Base-by-base conservation (phyloP, 23 red algal species). In the Chondrus crispus region DNA sequence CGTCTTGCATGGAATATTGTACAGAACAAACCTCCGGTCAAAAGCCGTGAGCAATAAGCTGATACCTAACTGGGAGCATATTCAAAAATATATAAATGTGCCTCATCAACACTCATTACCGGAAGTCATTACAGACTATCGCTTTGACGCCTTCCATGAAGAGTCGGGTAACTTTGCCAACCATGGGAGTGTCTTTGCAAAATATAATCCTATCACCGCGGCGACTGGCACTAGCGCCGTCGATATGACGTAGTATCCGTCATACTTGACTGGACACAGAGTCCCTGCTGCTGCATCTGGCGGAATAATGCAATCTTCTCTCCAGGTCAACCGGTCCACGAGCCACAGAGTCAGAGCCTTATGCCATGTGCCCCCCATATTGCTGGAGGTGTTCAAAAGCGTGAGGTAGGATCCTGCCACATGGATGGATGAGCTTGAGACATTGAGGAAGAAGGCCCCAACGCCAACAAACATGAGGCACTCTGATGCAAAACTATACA, bases 301-400 rank as follows among this genome's bases (percentile, higher is more conserved):
- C 22, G 63, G 37, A 35, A 83, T 22, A 26, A 48, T 68, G 10
- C 89, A 84, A n/a, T 75, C 45, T 18, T 84, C 48, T 0, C 89
- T 77, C 50, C 49, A 74, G 54, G 90, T 98, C 12, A 96, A 82
- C 46, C 55, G 81, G 35, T 98, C 93, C 3, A 95, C 92, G 5
- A 92, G 73, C 50, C 62, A 91, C 45, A 98, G 93, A 37, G 84
- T 94, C 14, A 96, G 38, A 5, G 86, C 62, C 19, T 93, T 96
- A 18, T 91, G 93, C 97, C 97, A 98, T n/a, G 90, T 95, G 10
- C 97, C 97, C 36, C 97, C 94, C 91, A 96, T 81, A 72, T 98
- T 98, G 7, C 86, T 93, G n/a, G 85, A 62, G 9, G 97, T 98
- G 77, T 96, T 96, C 46, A 98, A 69, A 50, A 98, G 64, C 4